Conservation (phyloP, 2,329 filamentous ascomycete genomes). For the Colletotrichum orchidophilum region DNA sequence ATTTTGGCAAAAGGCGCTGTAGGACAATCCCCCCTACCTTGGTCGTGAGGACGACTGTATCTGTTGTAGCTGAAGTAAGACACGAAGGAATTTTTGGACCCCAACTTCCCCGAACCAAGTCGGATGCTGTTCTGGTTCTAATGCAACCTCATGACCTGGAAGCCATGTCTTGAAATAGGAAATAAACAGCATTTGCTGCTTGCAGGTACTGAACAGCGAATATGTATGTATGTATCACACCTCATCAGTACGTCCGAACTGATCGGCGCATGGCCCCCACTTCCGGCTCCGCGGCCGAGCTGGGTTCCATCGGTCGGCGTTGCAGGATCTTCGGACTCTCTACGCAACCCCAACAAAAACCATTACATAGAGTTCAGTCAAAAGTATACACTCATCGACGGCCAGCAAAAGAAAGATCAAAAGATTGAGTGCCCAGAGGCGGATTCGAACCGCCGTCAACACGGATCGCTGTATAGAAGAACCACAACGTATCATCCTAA, state of each 20-base stretch:
- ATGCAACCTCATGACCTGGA: background rate
- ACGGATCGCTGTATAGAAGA: slow-evolving; percentile 26
- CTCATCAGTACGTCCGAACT: background rate
- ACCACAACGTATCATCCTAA: slow-evolving; percentile 35
- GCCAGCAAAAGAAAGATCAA: background rate
- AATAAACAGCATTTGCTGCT: too few relatives aligned
- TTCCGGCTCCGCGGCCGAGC: background rate
- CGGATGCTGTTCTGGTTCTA: background rate
- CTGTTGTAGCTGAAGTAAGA: too few relatives aligned
- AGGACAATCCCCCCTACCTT: too few relatives aligned
- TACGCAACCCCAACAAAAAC: background rate
- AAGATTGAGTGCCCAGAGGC: slow-evolving; percentile 16
- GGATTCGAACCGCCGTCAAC: slow-evolving; percentile 34
- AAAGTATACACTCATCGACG: accelerated
- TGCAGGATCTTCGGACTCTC: background rate
- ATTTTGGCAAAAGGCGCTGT: too few relatives aligned
- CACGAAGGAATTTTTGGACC: background rate
- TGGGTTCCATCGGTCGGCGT: background rate
- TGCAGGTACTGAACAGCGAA: background rate
- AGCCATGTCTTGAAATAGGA: background rate
- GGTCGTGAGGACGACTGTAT: too few relatives aligned
- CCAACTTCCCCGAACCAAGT: background rate
- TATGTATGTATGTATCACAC: background rate
- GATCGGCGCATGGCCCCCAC: background rate
- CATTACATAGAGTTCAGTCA: background rate